Base-by-base conservation (phyloP, 2,329 filamentous ascomycete species). In the Colletotrichum sp. region DNA sequence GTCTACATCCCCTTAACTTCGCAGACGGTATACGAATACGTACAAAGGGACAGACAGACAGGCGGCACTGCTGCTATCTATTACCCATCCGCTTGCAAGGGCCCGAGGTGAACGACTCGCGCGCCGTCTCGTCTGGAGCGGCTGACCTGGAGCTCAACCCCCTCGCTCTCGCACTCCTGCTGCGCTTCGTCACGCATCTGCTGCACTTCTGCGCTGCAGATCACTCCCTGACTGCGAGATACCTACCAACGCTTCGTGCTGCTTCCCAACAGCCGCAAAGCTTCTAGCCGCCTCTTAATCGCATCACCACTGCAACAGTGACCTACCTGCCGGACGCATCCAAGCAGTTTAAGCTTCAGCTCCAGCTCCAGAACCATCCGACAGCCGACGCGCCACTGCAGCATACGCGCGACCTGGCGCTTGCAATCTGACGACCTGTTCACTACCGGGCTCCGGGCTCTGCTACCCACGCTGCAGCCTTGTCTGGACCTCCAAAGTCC, bases 101-200 rank as follows among this genome's bases (percentile, higher is more conserved):
- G 62, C 62, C 32, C 8, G 32, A 64, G 34, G 62, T 62, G 55
- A 72, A 44, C 72, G 72, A 75, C 72, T 75, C 72, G 72, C 69
- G 72, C 62, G 63, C 30, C 34, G 63, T 63, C 69, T 75, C 69
- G 72, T 75, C 72, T 75, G 49, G 32, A 62, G 39, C 68, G 62
- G 34, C 70, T 52, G 60, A 64, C 44, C 30, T 34, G 28, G 36
- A 30, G n/a, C 44, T 52, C n/a, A 52, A 21, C 44, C 44, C 66
- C 32, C 39, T 67, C 30, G 49, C 34, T 62, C 28, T 49, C 9
- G 30, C 34, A 52, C 71, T 71, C 57, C n/a, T 65, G 60, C 52
- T 59, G 39, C 63, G 36, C 62, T 36, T 44, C 70, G 62, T 26
- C 65, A 44, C 57, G 36, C 34, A 21, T 21, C 52, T 59, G 39